Conservation (phyloP, 352 stramenopile species). For the Elongisporangium prolatum region DNA sequence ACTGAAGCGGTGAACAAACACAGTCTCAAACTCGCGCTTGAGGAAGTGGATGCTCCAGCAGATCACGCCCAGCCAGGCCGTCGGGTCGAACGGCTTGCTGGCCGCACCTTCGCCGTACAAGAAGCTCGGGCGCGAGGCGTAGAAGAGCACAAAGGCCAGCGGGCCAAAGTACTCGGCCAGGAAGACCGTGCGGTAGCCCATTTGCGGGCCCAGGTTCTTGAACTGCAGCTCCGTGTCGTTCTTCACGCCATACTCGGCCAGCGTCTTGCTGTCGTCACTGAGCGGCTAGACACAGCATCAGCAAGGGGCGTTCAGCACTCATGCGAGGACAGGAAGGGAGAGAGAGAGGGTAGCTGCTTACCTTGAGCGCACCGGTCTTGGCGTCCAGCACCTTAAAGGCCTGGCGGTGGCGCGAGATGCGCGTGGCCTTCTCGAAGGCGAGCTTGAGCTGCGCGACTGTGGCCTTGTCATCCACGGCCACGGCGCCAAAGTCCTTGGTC, state of each 20-base stretch:
- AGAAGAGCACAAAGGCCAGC: slow-evolving; percentile 80
- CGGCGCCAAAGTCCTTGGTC: slow-evolving; percentile 45
- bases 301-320: background rate
- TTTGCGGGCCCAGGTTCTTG: slow-evolving; percentile 83
- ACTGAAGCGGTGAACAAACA: slow-evolving; percentile 89
- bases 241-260: slow-evolving; percentile 55
- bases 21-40: slow-evolving; percentile 84
- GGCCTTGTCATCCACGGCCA: slow-evolving; percentile 29
- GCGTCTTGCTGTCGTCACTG: slow-evolving; percentile 49
- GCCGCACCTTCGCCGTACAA: slow-evolving; percentile 58
- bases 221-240: slow-evolving; percentile 49
- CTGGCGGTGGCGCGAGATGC: slow-evolving; percentile 54
- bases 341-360: no score
- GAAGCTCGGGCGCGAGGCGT: slow-evolving; percentile 58
- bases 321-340: background rate
- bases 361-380: slow-evolving; percentile 6
- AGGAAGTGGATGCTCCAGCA: slow-evolving; percentile 81
- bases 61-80: slow-evolving; percentile 48
- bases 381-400: slow-evolving; percentile 47
- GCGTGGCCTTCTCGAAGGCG: slow-evolving; percentile 43
- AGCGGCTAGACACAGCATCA: slow-evolving; percentile 16
- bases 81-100: slow-evolving; percentile 29
- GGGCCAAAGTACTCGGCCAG: slow-evolving; percentile 83
- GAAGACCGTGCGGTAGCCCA: slow-evolving; percentile 88
- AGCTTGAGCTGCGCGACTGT: slow-evolving; percentile 52